Percentiles rank a stretch among this genome's conserved stretches.
These are phyloP conservation scores for Karstenula rhodostoma DNA, from an alignment of 2,329 filamentous ascomycete genomes.

Conservation along the genomic window DNA sequence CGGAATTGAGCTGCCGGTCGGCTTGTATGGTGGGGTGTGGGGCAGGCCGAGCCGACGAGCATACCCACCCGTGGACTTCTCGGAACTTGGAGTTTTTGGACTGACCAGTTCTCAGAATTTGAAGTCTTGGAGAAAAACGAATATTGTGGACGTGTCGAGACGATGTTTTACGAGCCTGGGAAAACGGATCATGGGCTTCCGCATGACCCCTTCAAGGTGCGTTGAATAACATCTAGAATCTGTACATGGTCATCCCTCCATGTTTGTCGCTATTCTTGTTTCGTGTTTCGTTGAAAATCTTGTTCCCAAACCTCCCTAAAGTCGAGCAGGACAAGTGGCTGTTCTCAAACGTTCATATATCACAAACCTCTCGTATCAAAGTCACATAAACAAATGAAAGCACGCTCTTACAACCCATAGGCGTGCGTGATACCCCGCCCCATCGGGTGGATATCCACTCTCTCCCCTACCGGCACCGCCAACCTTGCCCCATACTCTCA, in stretches of 20 bases:
- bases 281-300: too few species aligned
- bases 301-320: too few species aligned
- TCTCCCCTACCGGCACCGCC: slow-evolving; percentile 55
- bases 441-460: slow-evolving; percentile 70
- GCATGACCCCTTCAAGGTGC: slow-evolving; percentile 64
- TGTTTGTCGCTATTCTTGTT: too few species aligned
- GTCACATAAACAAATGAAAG: too few species aligned
- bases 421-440: slow-evolving; percentile 67
- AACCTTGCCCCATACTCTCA: slow-evolving; percentile 69
- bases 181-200: slow-evolving; percentile 61
- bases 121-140: too few species aligned
- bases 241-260: neutral
- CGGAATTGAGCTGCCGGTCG: slow-evolving; percentile 1
- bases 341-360: neutral
- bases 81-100: too few species aligned
- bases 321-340: too few species aligned
- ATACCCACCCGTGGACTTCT: neutral
- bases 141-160: slow-evolving; percentile 1
- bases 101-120: too few species aligned
- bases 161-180: slow-evolving; percentile 64
- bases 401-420: slow-evolving; percentile 33
- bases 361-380: neutral
- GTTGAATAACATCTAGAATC: neutral
- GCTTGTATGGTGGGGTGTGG: slow-evolving; percentile 17
- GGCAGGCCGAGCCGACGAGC: slow-evolving; percentile 12